These are phyloP conservation scores for Mixia osmundae DNA, from an alignment of 1,284 basidiomycete species.

Conservation along the genomic window DNA sequence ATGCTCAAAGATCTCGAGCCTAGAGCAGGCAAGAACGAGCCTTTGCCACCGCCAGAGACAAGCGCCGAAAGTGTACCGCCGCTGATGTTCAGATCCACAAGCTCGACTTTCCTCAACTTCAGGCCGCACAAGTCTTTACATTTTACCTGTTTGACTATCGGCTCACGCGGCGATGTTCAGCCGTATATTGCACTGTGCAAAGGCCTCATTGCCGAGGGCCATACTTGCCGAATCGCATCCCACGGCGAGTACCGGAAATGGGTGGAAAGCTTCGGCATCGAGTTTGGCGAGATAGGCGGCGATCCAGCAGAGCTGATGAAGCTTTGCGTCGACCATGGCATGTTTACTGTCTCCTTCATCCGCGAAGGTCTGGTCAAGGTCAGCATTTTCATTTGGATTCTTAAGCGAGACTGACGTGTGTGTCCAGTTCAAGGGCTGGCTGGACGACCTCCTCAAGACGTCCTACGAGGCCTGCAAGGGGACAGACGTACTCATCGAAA, in stretches of 20 bases:
- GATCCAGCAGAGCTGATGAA: constrained; percentile 70
- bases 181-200: constrained; percentile 71
- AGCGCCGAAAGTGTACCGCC: constrained; percentile 36
- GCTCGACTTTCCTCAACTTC: constrained; percentile 81
- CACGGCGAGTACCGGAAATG: constrained; percentile 85
- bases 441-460: constrained; percentile 78
- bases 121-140: constrained; percentile 58
- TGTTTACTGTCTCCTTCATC: constrained; percentile 80
- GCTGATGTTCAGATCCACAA: constrained; percentile 83
- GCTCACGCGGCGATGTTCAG: constrained; percentile 33
- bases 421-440: constrained; percentile 32
- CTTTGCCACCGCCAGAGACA: constrained; percentile 10
- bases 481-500: constrained; percentile 80
- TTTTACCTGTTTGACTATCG: constrained; percentile 85
- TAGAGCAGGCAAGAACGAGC: constrained; percentile 4
- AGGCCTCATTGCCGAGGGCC: constrained; percentile 71
- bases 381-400: constrained; percentile 28
- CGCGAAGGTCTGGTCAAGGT: constrained; percentile 75
- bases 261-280: constrained; percentile 76
- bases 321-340: constrained; percentile 82
- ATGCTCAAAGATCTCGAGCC: constrained; percentile 2
- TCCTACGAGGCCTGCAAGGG: constrained; percentile 89
- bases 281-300: constrained; percentile 77
- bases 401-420: not conserved
- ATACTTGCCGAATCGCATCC: constrained; percentile 61